Conservation (phyloP, 345 rosid species). For the Firmiana major region DNA sequence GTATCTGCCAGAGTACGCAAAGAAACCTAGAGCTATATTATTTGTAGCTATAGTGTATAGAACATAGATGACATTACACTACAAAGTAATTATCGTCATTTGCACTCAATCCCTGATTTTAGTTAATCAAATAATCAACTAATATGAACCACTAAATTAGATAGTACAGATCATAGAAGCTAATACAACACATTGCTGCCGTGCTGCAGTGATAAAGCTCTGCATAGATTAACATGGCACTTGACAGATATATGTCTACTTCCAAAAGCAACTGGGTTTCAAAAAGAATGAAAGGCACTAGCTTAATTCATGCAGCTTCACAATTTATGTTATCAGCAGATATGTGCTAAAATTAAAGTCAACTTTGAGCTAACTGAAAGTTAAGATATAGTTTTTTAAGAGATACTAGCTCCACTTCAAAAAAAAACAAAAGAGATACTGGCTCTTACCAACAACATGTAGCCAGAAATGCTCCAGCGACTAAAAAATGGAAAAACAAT, state of each 20-base stretch:
- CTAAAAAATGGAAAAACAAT: constrained; percentile 72
- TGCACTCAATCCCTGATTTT: neutral
- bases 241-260: neutral
- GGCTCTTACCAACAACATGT: constrained; percentile 84
- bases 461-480: constrained; percentile 70
- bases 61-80: neutral
- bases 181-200: neutral
- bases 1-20: neutral
- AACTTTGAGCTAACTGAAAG: neutral
- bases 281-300: neutral
- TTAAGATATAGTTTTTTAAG: neutral
- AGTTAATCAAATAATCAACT: neutral
- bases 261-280: neutral
- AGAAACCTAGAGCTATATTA: neutral
- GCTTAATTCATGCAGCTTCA: neutral
- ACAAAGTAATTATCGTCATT: neutral
- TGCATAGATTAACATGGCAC: neutral
- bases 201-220: neutral
- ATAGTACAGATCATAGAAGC: neutral
- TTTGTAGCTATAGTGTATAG: neutral
- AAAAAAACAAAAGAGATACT: neutral
- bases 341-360: neutral
- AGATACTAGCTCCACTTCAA: neutral
- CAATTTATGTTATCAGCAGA: neutral
- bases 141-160: neutral